Percentiles rank a stretch among this genome's conserved stretches.
Evolutionary conservation across 257 asterid species (phyloP).

Genomic region (Knoxia roxburghii): DNA sequence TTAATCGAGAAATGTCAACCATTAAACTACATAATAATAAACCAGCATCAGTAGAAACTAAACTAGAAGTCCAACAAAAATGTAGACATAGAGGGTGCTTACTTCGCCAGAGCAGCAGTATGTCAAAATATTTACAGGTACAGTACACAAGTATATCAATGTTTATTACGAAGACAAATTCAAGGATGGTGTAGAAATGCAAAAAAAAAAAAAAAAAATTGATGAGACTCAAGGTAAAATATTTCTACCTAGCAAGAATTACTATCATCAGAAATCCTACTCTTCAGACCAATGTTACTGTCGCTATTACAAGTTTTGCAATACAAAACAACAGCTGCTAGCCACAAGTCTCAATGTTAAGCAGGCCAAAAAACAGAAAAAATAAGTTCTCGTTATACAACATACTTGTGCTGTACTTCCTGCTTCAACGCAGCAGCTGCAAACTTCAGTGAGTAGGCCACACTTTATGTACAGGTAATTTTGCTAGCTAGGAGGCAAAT

Average conservation of each 20-base stretch:
- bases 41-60: not conserved
- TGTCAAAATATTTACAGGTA: constrained; percentile 9
- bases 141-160: not conserved
- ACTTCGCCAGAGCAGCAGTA: not conserved
- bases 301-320: constrained; percentile 1
- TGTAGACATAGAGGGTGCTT: not conserved
- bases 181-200: not conserved
- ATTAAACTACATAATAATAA: no score
- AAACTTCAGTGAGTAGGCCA: not conserved
- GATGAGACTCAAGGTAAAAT: constrained; percentile 4
- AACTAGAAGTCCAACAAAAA: not conserved
- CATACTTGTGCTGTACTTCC: not conserved
- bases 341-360: not conserved
- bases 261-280: not conserved
- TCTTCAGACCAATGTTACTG: not conserved
- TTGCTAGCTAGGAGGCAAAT: not conserved
- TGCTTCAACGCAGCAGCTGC: not conserved
- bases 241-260: constrained; percentile 4
- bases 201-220: no score
- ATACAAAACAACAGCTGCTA: not conserved
- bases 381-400: not conserved
- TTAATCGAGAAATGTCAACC: not conserved
- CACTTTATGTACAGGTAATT: not conserved
- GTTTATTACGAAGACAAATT: constrained; percentile 2
- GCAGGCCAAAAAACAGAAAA: not conserved